Percentiles rank a stretch among this genome's conserved stretches.
Evolutionary conservation across 257 asterid genomes (phyloP).

Genomic region (Gentiana dahurica): DNA sequence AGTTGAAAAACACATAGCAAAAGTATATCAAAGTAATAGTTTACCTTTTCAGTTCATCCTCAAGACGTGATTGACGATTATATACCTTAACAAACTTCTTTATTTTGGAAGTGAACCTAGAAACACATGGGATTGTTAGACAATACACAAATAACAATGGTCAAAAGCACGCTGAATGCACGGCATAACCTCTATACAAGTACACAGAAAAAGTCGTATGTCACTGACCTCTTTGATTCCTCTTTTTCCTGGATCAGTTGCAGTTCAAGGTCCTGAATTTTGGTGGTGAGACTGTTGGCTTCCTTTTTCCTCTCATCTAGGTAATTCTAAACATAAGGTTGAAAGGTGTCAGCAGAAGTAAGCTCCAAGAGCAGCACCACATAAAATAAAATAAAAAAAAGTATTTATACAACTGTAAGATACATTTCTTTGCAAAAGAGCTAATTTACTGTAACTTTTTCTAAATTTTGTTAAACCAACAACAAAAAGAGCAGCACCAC

Average conservation of each 20-base stretch:
- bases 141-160: constrained; percentile 10
- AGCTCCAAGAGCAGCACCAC: neutral
- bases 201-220: neutral
- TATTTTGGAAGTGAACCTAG: constrained; percentile 49
- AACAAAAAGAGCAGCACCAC: neutral
- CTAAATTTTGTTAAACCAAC: no score
- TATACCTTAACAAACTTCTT: constrained; percentile 76
- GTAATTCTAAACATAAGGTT: constrained; percentile 38
- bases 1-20: constrained; percentile 2
- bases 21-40: constrained; percentile 10
- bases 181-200: neutral
- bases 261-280: constrained; percentile 62
- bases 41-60: constrained; percentile 84
- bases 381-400: neutral
- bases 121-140: constrained; percentile 10
- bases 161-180: neutral
- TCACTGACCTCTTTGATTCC: constrained; percentile 53
- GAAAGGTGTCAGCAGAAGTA: no score
- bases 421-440: no score
- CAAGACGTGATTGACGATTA: constrained; percentile 48
- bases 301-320: constrained; percentile 54
- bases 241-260: constrained; percentile 63
- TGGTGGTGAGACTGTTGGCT: constrained; percentile 32
- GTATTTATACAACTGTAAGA: no score
- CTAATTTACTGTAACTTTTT: no score